These are phyloP conservation scores for Cucurbita pepo DNA, from an alignment of 306 rosid species.

Conservation along the genomic window DNA sequence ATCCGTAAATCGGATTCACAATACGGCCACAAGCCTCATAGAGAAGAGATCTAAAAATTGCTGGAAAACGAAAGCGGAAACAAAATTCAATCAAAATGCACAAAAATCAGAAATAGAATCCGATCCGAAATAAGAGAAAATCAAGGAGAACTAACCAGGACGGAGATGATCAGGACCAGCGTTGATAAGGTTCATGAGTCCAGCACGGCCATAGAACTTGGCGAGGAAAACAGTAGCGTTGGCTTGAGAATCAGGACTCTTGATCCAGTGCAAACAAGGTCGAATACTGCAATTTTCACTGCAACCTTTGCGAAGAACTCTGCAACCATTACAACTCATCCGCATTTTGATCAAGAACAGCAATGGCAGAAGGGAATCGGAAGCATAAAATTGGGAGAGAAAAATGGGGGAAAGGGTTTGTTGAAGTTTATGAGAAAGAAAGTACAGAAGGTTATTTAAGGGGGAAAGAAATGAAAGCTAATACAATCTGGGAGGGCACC, in stretches of 20 bases:
- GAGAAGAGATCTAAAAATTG: slow-evolving; percentile 70
- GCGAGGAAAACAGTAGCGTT: slow-evolving; percentile 94
- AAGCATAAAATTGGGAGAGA: neutral
- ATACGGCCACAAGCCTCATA: slow-evolving; percentile 95
- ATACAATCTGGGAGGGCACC: neutral
- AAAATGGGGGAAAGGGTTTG: neutral
- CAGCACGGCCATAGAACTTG: slow-evolving; percentile 94
- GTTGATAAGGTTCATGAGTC: slow-evolving; percentile 89
- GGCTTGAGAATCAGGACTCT: slow-evolving; percentile 83
- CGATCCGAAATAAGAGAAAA: neutral
- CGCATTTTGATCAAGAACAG: slow-evolving; percentile 44
- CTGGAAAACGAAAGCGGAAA: slow-evolving; percentile 8
- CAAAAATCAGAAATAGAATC: neutral
- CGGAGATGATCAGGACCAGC: slow-evolving; percentile 93
- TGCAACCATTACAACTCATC: slow-evolving; percentile 92
- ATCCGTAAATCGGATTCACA: slow-evolving; percentile 89
- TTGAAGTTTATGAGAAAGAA: neutral
- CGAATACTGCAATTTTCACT: slow-evolving; percentile 87
- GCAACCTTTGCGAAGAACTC: slow-evolving; percentile 82
- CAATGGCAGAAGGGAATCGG: neutral
- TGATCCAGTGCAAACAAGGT: slow-evolving; percentile 88
- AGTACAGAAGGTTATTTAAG: slow-evolving; percentile 7
- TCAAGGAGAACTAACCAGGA: slow-evolving; percentile 32
- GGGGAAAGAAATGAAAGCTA: neutral
- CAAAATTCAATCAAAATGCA: neutral